These are phyloP conservation scores for Sarocladiaceae sp. DNA, from an alignment of 2,329 filamentous ascomycete genomes.

Conservation along the genomic window DNA sequence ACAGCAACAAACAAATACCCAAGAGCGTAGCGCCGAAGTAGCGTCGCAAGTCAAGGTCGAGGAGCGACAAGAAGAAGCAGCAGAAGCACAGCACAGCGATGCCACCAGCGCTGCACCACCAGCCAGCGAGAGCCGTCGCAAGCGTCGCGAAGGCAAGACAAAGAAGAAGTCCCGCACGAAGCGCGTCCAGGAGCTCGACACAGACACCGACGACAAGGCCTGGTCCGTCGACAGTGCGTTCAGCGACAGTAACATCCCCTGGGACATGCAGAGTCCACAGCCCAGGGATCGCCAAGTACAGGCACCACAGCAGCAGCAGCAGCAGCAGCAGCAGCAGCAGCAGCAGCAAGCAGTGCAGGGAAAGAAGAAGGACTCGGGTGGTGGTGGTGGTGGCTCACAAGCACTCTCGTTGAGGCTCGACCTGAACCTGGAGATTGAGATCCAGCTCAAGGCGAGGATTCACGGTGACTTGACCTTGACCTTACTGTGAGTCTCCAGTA, in stretches of 20 bases:
- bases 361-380: not conserved
- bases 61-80: not conserved
- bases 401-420: constrained; percentile 1
- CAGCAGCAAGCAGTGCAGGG: constrained; percentile 5
- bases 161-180: constrained; percentile 3
- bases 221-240: not conserved
- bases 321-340: constrained; percentile 1
- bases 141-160: not conserved
- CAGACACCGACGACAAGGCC: not conserved
- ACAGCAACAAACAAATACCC: not conserved
- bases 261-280: not conserved
- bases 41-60: not conserved
- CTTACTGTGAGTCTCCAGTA: not conserved
- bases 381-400: constrained; percentile 8
- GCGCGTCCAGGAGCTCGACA: not conserved
- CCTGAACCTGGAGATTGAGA: constrained; percentile 6
- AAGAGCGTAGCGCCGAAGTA: not conserved
- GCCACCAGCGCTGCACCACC: not conserved
- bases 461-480: constrained; percentile 2
- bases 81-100: not conserved
- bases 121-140: not conserved
- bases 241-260: not conserved
- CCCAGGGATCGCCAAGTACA: no score
- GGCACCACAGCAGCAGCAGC: not conserved
- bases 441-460: constrained; percentile 2